Evolutionary conservation across 2,329 filamentous ascomycete species (phyloP).

Genomic region (Pyrenophora graminea): DNA sequence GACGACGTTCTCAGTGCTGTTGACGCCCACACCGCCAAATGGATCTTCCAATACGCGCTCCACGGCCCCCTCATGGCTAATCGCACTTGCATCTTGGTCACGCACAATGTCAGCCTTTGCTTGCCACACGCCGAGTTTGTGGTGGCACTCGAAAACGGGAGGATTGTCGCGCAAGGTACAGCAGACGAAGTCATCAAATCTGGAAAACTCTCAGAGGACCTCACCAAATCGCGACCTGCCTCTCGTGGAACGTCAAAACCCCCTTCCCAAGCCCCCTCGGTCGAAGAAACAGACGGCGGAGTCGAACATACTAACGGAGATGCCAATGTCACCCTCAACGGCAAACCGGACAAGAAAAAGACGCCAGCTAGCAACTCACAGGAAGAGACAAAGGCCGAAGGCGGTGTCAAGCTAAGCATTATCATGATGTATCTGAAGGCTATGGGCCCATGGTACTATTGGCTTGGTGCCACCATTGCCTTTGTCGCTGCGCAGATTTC

Average conservation of each 20-base stretch:
- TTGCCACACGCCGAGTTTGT: conserved; percentile 79
- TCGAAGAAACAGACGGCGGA: conserved; percentile 52
- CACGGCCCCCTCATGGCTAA: conserved; percentile 84
- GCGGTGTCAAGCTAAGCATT: conserved; percentile 85
- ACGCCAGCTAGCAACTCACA: conserved; percentile 56
- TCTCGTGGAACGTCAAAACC: conserved; percentile 73
- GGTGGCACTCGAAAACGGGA: conserved; percentile 85
- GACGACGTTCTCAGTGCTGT: conserved; percentile 97
- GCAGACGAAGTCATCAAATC: conserved; percentile 78
- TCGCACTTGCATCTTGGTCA: conserved; percentile 92
- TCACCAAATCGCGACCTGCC: conserved; percentile 72
- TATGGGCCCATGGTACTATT: conserved; percentile 98
- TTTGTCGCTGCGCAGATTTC: conserved; percentile 84
- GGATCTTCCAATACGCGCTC: conserved; percentile 95
- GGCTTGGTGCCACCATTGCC: conserved; percentile 73
- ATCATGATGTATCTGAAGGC: conserved; percentile 81
- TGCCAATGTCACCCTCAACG: conserved; percentile 53
- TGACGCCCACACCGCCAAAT: conserved; percentile 95
- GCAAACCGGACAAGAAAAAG: conserved; percentile 47
- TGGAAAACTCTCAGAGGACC: conserved; percentile 86
- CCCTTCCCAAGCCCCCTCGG: conserved; percentile 77
- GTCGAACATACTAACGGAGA: conserved; percentile 54
- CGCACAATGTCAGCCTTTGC: conserved; percentile 90
- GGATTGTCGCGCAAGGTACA: conserved; percentile 74
- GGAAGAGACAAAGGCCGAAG: conserved; percentile 76